Base-by-base conservation (phyloP, 2,329 filamentous ascomycete genomes). In the Tolypocladium paradoxum region DNA sequence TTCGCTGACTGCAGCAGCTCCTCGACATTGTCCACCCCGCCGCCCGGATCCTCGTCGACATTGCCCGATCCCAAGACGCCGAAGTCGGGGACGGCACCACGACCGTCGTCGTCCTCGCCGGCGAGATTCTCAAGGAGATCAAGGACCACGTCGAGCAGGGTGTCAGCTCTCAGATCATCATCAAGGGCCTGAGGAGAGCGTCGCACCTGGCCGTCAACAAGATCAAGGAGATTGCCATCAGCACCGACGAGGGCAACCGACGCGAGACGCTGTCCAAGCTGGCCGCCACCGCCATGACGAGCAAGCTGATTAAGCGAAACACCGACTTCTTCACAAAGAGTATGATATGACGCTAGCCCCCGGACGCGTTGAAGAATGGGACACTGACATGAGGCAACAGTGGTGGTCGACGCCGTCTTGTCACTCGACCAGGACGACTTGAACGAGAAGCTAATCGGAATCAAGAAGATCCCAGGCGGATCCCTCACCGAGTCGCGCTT, bases 1-100 rank as follows among this genome's bases (percentile, higher is more conserved):
- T 40, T 40, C 36, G 47, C 54, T 55, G 38, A 50, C 18, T 36
- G 11, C 47, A 24, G 35, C 65, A 93, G 89, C 87, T 99, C 53
- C 87, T 99, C 69, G 93, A 99, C 70, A 97, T 99, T 65, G 89
- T 99, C 57, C 93, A 99, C 76, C 93, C 93, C 62, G 93, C 93
- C 61, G 93, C 93, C 64, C 86, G 91, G 71, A 93, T 99, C 70
- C 87, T 99, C 66, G 95, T 93, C 71, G 93, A 99, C 70, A 99
- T 99, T 67, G 92, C 93, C 59, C 86, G 93, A 73, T 97, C 92
- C 68, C 93, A 99, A 85, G 93, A 99, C 71, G 93, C 93, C 61
- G 93, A 99, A 78, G 93, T 99, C 54, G 93, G 93, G 64, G 93
- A 99, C 68, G 93, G 93, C 64, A 99, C 93, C 54, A 99, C 93